Evolutionary conservation across 2,329 filamentous ascomycete genomes (phyloP), one percentile per base, ranked within the genome.

Genomic region (Ambrosiella beaveri): DNA sequence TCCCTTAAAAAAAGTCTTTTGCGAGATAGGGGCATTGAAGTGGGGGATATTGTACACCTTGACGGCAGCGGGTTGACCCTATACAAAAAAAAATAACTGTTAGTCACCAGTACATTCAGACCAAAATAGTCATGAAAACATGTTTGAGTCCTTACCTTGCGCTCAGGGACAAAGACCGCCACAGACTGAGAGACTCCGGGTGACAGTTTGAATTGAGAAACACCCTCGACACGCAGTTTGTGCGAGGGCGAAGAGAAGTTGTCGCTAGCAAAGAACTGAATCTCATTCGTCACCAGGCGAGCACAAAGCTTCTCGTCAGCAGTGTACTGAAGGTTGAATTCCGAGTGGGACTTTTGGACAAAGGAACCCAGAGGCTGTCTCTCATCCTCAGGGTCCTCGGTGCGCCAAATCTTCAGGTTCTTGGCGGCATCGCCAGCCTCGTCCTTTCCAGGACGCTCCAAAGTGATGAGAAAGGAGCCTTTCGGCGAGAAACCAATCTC

Each of bases 1-100:
- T 63, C 90, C 90, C 75, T 98, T 98, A 81, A 89, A 98, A 69
- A 98, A 98, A 1, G 86, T 96, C 82, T 98, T 98, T 70, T 97
- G 91, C 44, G 91, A 96, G 54, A 95, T 83, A 3, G 90, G 84
- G 57, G 74, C 75, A 62, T 73, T 79, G 72, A 97, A 97, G 65
- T 93, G 79, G 47, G 93, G 91, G 40, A 97, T 86, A 64, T 91
- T 88, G 75, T 86, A 98, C 61, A 97, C 86, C 73, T 94, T 95
- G 70, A 97, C 89, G 1, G 87, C 81, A 57, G 93, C 90, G 40
- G 93, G 93, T 79, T 90, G 86, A 56, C 93, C 91, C 87, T 95
- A 7, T 27, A 27, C 27, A 27, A 27, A 27, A 27, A 27, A 27
- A 27, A 27, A 27, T 4, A 27, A 27, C 27, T 27, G 27, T 27